These are phyloP conservation scores for Apiospora malaysiana DNA, from an alignment of 2,329 filamentous ascomycete genomes.

Conservation along the genomic window DNA sequence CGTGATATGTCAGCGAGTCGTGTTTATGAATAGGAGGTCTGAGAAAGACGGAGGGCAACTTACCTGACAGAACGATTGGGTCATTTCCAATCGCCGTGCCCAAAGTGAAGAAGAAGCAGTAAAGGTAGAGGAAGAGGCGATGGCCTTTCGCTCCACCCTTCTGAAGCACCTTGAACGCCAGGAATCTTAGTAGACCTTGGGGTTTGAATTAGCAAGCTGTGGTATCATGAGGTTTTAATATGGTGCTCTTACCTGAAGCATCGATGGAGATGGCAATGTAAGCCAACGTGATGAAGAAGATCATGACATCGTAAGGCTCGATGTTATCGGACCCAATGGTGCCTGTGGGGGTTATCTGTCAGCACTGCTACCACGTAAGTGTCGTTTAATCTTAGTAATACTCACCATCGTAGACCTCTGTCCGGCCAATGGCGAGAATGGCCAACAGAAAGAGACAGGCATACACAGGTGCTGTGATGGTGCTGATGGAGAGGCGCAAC, in stretches of 20 bases:
- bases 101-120: slow-evolving; percentile 72
- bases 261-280: slow-evolving; percentile 82
- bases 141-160: slow-evolving; percentile 71
- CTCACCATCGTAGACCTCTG: slow-evolving; percentile 62
- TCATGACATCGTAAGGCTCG: slow-evolving; percentile 73
- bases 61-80: slow-evolving; percentile 73
- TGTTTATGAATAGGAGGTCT: not conserved
- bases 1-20: not conserved
- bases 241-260: slow-evolving; percentile 59
- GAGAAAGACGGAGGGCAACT: not conserved
- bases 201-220: not conserved
- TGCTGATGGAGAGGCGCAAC: slow-evolving; percentile 68
- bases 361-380: not conserved
- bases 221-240: accelerated
- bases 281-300: slow-evolving; percentile 74
- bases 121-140: slow-evolving; percentile 73
- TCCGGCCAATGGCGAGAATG: slow-evolving; percentile 68
- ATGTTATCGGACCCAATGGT: slow-evolving; percentile 71
- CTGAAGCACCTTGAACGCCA: slow-evolving; percentile 73
- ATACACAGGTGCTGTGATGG: slow-evolving; percentile 72
- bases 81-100: slow-evolving; percentile 76
- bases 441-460: slow-evolving; percentile 75
- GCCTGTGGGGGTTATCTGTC: slow-evolving; percentile 47
- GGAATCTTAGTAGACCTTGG: slow-evolving; percentile 62
- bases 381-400: not conserved